These are phyloP conservation scores for Sugiyamaella japonica DNA, from an alignment of 1,139 yeast species.

Conservation along the genomic window DNA sequence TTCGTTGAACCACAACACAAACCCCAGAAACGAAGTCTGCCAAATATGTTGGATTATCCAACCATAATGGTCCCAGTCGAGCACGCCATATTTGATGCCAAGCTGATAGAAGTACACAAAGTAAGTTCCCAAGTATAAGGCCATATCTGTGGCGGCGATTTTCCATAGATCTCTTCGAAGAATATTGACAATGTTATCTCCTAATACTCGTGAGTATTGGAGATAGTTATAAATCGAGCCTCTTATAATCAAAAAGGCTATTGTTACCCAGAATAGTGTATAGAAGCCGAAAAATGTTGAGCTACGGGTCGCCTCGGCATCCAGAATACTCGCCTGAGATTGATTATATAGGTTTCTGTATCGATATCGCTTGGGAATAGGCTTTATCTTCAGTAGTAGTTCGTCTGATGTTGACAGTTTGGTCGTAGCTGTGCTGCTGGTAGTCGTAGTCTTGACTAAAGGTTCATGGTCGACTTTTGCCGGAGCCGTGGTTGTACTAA, in stretches of 20 bases:
- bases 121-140: constrained; percentile 67
- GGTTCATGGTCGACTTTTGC: neutral
- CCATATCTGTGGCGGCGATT: constrained; percentile 67
- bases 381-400: neutral
- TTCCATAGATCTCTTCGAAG: constrained; percentile 57
- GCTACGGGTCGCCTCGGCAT: constrained; percentile 31
- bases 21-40: constrained; percentile 51
- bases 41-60: constrained; percentile 58
- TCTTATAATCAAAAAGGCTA: constrained; percentile 35
- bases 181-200: constrained; percentile 53
- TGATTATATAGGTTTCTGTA: constrained; percentile 26
- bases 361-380: constrained; percentile 18
- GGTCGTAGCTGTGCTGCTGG: too few relatives aligned
- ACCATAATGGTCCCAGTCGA: constrained; percentile 63
- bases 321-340: constrained; percentile 30
- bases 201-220: constrained; percentile 38
- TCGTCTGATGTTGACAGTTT: neutral
- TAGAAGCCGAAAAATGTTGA: constrained; percentile 42
- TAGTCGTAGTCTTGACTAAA: too few relatives aligned
- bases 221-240: constrained; percentile 36
- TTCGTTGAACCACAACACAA: constrained; percentile 55
- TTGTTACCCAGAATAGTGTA: constrained; percentile 42
- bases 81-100: constrained; percentile 44
- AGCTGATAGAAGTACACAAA: constrained; percentile 57
- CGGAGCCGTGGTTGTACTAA: neutral